phyloP scores from a whole-genome alignment of 2,329 filamentous ascomycete species.

The Monosporascus sp. region DNA sequence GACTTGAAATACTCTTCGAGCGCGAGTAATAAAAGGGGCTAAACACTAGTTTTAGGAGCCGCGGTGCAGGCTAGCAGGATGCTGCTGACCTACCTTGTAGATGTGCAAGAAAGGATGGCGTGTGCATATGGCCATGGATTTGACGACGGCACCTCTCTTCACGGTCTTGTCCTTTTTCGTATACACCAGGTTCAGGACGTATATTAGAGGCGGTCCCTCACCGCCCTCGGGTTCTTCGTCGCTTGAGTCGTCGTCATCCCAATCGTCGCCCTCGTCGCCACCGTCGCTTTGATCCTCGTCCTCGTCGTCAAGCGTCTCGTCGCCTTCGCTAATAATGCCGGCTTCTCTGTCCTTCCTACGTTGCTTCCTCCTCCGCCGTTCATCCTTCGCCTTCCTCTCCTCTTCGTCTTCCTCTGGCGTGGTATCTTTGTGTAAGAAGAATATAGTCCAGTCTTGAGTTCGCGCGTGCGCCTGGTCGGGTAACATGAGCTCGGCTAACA shows the following conservation, averaged over 20 bases:
- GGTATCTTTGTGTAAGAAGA: conserved; percentile 95
- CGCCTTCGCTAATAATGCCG: conserved; percentile 42
- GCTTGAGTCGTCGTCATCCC: conserved; percentile 41
- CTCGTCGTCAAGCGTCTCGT: conserved; percentile 36
- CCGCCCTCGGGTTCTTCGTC: conserved; percentile 63
- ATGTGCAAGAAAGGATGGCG: conserved; percentile 96
- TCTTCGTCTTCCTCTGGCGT: conserved; percentile 77
- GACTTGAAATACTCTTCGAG: conserved; percentile 96
- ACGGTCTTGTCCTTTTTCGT: conserved; percentile 93
- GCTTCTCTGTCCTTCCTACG: conserved; percentile 47
- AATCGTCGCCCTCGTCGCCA: conserved; percentile 41
- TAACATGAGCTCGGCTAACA: conserved; percentile 97
- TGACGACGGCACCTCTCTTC: conserved; percentile 90
- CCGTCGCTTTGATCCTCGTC: conserved; percentile 43
- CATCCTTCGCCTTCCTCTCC: conserved; percentile 54
- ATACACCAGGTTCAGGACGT: conserved; percentile 95
- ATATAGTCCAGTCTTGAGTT: conserved; percentile 98
- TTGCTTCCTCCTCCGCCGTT: conserved; percentile 45
- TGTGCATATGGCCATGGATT: conserved; percentile 98
- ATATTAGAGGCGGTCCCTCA: conserved; percentile 88
- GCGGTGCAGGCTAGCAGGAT: conserved; percentile 1
- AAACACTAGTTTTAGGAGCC: conserved; percentile 6
- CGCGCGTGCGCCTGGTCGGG: conserved; percentile 93
- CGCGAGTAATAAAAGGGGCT: conserved; percentile 84
- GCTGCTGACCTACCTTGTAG: conserved; percentile 67